Evolutionary conservation across 2,329 filamentous ascomycete genomes (phyloP).

Genomic region (Xylariaceae sp.): DNA sequence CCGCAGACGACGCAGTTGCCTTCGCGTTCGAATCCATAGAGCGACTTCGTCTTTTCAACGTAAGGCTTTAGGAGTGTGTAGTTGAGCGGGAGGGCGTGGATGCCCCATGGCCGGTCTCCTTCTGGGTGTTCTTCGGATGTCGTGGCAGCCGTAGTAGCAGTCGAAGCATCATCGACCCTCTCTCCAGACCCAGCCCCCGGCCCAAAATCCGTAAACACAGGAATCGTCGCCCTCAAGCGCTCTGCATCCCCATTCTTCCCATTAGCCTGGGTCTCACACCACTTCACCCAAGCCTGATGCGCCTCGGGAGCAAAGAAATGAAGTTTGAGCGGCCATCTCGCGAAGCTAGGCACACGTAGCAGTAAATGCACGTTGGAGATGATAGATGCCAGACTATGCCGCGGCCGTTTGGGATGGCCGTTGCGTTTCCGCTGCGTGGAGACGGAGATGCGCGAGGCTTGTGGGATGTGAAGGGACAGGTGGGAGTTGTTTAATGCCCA

Average conservation of each 20-base stretch:
- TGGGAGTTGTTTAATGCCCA: conserved; percentile 92
- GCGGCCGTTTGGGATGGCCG: conserved; percentile 54
- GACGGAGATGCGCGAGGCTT: conserved; percentile 54
- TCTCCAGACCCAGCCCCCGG: conserved; percentile 13
- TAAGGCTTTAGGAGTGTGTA: conserved; percentile 51
- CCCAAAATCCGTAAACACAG: conserved; percentile 55
- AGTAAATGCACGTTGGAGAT: conserved; percentile 79
- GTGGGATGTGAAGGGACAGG: conserved; percentile 71
- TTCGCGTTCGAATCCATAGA: conserved; percentile 54
- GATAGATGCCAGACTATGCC: conserved; percentile 60
- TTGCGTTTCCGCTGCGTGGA: conserved; percentile 49
- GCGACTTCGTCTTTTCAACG: conserved; percentile 50
- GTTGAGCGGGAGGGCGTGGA: conserved; percentile 52
- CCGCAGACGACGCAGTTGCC: conserved; percentile 53
- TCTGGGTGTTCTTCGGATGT: conserved; percentile 1
- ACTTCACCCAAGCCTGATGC: conserved; percentile 62
- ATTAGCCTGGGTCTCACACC: too few relatives aligned
- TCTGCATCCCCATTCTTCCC: too few relatives aligned
- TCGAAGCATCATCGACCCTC: not conserved
- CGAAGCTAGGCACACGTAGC: conserved; percentile 74
- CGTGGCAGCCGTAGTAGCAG: not conserved
- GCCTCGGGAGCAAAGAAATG: conserved; percentile 75
- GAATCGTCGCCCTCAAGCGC: conserved; percentile 44
- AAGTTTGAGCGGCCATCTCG: conserved; percentile 74
- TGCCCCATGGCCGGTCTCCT: conserved; percentile 45